Evolutionary conservation across 371 early-diverging fungal species (phyloP), one percentile per base, ranked within the genome.

Genomic region (Actinomucor elegans): DNA sequence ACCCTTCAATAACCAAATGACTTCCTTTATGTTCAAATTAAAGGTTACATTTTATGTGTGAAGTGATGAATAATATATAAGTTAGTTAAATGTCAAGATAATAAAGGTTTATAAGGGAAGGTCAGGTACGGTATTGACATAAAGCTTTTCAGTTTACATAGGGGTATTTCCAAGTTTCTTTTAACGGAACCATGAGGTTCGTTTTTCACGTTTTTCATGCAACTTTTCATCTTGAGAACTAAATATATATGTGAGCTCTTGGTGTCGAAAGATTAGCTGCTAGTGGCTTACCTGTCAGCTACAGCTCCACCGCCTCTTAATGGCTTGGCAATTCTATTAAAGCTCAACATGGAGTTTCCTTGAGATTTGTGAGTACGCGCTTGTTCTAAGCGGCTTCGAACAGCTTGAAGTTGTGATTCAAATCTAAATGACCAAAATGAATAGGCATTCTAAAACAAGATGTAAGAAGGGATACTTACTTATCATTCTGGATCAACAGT

Each of bases 271-370:
- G 24, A 20, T 10, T 5, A 6, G 5, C 6, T 11, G 8, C n/a
- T 12, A 2, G 18, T 0, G 4, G 9, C 6, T 41, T 48, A 43
- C 46, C 49, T 48, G 21, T 48, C 64, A 23, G 44, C 48, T 33
- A 29, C 27, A 27, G 41, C 37, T 61, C 95, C 93, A 23, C 95
- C 93, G 23, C 96, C 96, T 48, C 94, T 85, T 41, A 96, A 67
- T 29, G 96, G 96, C 73, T 94, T 94, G 55, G 93, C 92, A 54
- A 95, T 90, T 48, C 91, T 71, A 48, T 87, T 86, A 42, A 92
- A 90, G 66, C 75, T 81, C 40, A 92, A 67, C 57, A 72, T 73
- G 55, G 68, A 75, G 27, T 67, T 63, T 24, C 71, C 48, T 32
- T 81, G 73, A 38, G 77, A 64, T 56, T 75, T 72, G 68, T 79